phyloP scores from a whole-genome alignment of 1,284 basidiomycete genomes.

The Boletus calvinii region DNA sequence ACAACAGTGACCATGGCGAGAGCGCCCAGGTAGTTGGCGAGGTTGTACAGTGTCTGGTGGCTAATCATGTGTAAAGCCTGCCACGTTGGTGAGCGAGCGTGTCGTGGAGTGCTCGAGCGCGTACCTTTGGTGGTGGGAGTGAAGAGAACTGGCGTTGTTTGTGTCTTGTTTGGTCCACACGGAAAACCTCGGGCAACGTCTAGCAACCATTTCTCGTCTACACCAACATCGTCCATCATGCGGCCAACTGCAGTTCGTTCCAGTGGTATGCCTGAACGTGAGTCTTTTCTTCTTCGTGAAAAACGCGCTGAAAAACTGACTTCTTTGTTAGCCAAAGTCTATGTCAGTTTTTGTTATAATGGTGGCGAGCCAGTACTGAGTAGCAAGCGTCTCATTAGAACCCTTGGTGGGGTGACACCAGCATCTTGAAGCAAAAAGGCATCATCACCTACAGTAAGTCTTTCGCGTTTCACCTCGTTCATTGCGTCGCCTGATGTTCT shows the following conservation, averaged over 20 bases:
- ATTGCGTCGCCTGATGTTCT: neutral
- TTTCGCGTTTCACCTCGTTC: neutral
- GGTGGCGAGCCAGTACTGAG: slow-evolving; percentile 7
- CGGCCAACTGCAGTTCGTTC: slow-evolving; percentile 51
- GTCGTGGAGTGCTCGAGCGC: neutral
- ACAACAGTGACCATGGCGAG: slow-evolving; percentile 82
- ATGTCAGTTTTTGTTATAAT: slow-evolving; percentile 49
- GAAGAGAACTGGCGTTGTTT: slow-evolving; percentile 27
- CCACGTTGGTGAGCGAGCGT: neutral
- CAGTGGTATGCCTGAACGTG: slow-evolving; percentile 72
- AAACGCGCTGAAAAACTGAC: slow-evolving; percentile 3
- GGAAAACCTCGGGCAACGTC: slow-evolving; percentile 31
- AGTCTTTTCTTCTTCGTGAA: slow-evolving; percentile 29
- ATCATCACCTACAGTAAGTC: slow-evolving; percentile 78
- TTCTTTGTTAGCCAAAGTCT: slow-evolving; percentile 51
- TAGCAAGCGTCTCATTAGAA: slow-evolving; percentile 55
- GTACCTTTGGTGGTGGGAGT: slow-evolving; percentile 12
- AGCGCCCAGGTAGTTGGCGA: slow-evolving; percentile 83
- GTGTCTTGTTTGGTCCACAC: slow-evolving; percentile 29
- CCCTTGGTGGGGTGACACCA: slow-evolving; percentile 91
- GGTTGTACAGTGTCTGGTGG: slow-evolving; percentile 75
- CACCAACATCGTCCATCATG: slow-evolving; percentile 46
- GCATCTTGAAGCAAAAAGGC: slow-evolving; percentile 71
- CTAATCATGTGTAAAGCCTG: slow-evolving; percentile 57
- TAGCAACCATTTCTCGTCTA: neutral